A percentile compares a stretch with the other conserved stretches of the same genome.
Conservation (phyloP, 2,329 filamentous ascomycete genomes). For the Lasiodiplodia sp. region DNA sequence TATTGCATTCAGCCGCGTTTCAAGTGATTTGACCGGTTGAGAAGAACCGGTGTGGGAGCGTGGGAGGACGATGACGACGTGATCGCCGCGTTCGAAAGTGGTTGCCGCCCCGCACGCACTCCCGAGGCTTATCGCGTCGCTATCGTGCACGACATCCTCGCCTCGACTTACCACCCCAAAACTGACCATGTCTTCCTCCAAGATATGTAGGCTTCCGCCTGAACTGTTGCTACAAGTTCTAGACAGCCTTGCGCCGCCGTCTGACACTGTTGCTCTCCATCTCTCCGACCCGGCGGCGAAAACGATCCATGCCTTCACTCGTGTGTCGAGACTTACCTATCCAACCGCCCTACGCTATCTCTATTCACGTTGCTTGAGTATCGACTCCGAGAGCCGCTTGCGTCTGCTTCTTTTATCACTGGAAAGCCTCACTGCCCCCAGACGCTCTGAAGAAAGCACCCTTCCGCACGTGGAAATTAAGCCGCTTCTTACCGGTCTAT, state of each 20-base stretch:
- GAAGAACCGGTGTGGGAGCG: too few species aligned
- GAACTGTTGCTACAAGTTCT: conserved; percentile 42
- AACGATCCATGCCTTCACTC: conserved; percentile 55
- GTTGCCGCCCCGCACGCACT: background rate
- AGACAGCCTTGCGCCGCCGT: conserved; percentile 35
- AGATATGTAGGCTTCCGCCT: conserved; percentile 34
- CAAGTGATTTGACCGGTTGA: too few species aligned
- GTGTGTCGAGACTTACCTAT: conserved; percentile 54
- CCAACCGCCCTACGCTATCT: conserved; percentile 52
- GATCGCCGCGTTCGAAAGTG: background rate
- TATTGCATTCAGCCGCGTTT: too few species aligned
- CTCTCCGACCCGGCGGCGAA: conserved; percentile 52
- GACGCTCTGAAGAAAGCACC: conserved; percentile 26
- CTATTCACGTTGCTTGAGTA: conserved; percentile 55
- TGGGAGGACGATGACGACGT: background rate
- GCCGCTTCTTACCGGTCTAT: conserved; percentile 48
- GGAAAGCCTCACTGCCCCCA: conserved; percentile 33
- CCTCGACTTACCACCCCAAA: background rate
- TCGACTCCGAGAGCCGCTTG: conserved; percentile 49
- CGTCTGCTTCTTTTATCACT: conserved; percentile 37
- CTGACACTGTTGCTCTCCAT: conserved; percentile 39
- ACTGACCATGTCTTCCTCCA: background rate
- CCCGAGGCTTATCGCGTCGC: background rate
- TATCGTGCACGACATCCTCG: background rate
- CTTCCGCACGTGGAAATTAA: conserved; percentile 21